Evolutionary conservation across 331 rosid genomes (phyloP), one percentile per base, ranked within the genome.

Genomic region (Acacia pycnantha): DNA sequence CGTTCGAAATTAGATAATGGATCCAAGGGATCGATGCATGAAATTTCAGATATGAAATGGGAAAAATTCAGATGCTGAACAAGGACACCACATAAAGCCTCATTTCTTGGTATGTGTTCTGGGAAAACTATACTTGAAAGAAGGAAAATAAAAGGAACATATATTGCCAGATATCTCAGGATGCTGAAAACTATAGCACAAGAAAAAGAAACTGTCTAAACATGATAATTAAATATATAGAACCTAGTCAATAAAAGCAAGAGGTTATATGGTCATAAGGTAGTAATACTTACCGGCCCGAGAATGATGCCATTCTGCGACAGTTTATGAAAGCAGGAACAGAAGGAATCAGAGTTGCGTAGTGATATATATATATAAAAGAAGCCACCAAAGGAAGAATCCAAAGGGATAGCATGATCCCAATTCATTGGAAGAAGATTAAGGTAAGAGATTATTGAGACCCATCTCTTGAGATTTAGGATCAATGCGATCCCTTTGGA

Each of bases 401-500:
- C 97, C 91, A 85, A 88, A 90, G 92, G 85, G 92, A 92, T 89
- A 84, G 92, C 97, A 92, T 94, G 98, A 94, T 94, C 95, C 92
- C 54, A 88, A 91, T 59, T 59, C 66, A 59, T 11, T 74, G n/a
- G 58, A 68, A 26, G 24, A 26, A 53, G 66, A 66, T n/a, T 43
- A 43, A 58, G 19, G 71, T 22, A 11, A 41, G 8, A 29, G 16
- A 47, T 35, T 62, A 47, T 37, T 15, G 73, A 51, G 37, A 71
- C 66, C 16, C 26, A 56, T 56, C 51, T 70, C 56, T n/a, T 44
- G 64, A 29, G 61, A 80, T 77, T 77, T 84, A 50, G 94, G 98
- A 94, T 94, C 98, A 94, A 94, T 94, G 98, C 98, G 98, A 94
- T 94, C 98, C 98, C 98, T 94, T 93, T 94, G 97, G 97, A 91